Evolutionary conservation across 73 alveolate genomes (phyloP).

Genomic region (Paramecium bursaria): DNA sequence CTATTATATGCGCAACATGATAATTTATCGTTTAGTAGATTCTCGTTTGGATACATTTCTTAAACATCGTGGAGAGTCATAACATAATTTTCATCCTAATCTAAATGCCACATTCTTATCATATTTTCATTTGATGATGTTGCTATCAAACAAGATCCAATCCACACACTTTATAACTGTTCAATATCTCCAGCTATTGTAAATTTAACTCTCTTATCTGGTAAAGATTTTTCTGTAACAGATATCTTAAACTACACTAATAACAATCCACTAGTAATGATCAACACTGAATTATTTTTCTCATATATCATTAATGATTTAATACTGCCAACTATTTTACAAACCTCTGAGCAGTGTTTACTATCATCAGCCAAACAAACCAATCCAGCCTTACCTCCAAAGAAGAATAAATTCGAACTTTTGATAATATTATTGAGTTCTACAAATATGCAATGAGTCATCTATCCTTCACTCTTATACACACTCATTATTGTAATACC

Average conservation of each 20-base stretch:
- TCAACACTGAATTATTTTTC: constrained; percentile 93
- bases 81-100: constrained; percentile 94
- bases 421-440: constrained; percentile 66
- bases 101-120: constrained; percentile 95
- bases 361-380: constrained; percentile 98
- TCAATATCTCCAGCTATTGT: constrained; percentile 98
- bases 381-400: constrained; percentile 94
- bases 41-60: constrained; percentile 78
- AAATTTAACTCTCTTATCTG: constrained; percentile 93
- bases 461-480: constrained; percentile 81
- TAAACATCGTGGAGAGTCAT: constrained; percentile 92
- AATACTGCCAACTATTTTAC: constrained; percentile 97
- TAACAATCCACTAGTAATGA: constrained; percentile 93
- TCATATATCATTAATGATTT: constrained; percentile 93
- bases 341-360: constrained; percentile 93
- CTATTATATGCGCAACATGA: constrained; percentile 83
- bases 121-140: constrained; percentile 96
- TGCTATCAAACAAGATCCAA: constrained; percentile 94
- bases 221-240: constrained; percentile 91
- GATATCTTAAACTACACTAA: constrained; percentile 92
- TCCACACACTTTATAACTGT: constrained; percentile 93
- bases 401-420: constrained; percentile 85
- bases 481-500: constrained; percentile 88
- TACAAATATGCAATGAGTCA: constrained; percentile 83
- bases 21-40: constrained; percentile 85